phyloP scores from a whole-genome alignment of 192 early-diverging fungal species.

The Martensiomyces pterosporus region DNA sequence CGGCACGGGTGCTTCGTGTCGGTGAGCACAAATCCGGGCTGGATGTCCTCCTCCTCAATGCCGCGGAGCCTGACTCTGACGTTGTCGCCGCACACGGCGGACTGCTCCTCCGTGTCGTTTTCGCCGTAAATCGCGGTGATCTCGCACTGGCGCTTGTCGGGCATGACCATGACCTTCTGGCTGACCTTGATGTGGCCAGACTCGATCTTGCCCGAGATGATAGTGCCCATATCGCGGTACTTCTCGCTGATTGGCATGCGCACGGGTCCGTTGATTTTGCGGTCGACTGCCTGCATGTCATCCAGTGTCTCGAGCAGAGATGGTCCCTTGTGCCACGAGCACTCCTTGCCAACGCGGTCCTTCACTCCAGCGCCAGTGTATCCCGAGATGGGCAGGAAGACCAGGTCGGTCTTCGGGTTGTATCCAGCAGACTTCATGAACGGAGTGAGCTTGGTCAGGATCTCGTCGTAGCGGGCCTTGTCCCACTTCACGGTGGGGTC shows the following conservation, averaged over 20 bases:
- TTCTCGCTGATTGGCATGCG: conserved; percentile 95
- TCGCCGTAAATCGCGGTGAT: conserved; percentile 81
- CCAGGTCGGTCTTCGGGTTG: conserved; percentile 79
- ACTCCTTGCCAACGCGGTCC: conserved; percentile 63
- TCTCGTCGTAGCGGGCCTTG: conserved; percentile 91
- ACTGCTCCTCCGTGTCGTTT: conserved; percentile 69
- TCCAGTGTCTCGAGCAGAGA: conserved; percentile 88
- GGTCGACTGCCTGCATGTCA: conserved; percentile 71
- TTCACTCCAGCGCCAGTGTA: conserved; percentile 97
- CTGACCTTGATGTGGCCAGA: conserved; percentile 88
- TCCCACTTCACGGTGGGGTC: conserved; percentile 93
- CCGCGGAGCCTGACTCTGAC: conserved; percentile 83
- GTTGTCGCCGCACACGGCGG: conserved; percentile 87
- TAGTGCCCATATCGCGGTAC: conserved; percentile 97
- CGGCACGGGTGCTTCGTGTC: conserved; percentile 73
- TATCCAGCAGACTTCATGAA: conserved; percentile 92
- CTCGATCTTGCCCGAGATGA: conserved; percentile 96
- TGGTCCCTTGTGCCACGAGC: conserved; percentile 80
- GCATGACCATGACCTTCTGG: conserved; percentile 85
- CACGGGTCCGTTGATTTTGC: conserved; percentile 84
- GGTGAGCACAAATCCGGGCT: conserved; percentile 86
- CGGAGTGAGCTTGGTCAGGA: conserved; percentile 74
- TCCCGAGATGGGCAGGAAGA: conserved; percentile 91
- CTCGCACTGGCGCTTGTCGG: conserved; percentile 74
- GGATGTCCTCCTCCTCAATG: conserved; percentile 90